Conservation (phyloP, 1,284 basidiomycete species). For the Amylostereum chailletii region DNA sequence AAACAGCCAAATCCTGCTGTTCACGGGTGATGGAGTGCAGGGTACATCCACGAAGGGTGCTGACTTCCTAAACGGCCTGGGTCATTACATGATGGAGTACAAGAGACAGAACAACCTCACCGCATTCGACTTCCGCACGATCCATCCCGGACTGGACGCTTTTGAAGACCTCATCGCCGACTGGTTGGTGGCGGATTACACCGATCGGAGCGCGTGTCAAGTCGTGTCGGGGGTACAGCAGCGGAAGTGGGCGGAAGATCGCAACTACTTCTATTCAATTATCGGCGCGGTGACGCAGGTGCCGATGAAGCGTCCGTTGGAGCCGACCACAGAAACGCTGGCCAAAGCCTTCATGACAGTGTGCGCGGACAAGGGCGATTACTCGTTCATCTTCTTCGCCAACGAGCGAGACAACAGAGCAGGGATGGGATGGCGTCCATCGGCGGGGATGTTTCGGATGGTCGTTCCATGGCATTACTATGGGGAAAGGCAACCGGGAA, state of each 20-base stretch:
- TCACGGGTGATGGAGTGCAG: slow-evolving; percentile 7
- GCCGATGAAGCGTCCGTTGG: slow-evolving; percentile 9
- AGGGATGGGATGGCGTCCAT: slow-evolving; percentile 13
- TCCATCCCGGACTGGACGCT: slow-evolving; percentile 10
- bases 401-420: slow-evolving; percentile 11
- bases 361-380: slow-evolving; percentile 16
- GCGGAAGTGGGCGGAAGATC: slow-evolving; percentile 8
- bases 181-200: slow-evolving; percentile 7
- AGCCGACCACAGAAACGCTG: slow-evolving; percentile 11
- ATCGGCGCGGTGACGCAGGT: slow-evolving; percentile 13
- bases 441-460: slow-evolving; percentile 6
- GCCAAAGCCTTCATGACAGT: slow-evolving; percentile 15
- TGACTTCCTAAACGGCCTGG: slow-evolving; percentile 8
- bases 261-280: slow-evolving; percentile 17
- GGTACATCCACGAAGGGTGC: neutral
- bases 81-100: slow-evolving; percentile 6
- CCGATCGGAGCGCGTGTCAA: slow-evolving; percentile 12
- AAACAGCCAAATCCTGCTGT: slow-evolving; percentile 10
- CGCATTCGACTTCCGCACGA: neutral
- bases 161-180: slow-evolving; percentile 14
- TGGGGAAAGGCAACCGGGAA: slow-evolving; percentile 9
- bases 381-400: slow-evolving; percentile 16
- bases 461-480: slow-evolving; percentile 9
- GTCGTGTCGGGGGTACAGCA: slow-evolving; percentile 12
- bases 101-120: neutral